Base-by-base conservation (phyloP, 768 basidiomycete genomes). In the Mrakia blollopis region DNA sequence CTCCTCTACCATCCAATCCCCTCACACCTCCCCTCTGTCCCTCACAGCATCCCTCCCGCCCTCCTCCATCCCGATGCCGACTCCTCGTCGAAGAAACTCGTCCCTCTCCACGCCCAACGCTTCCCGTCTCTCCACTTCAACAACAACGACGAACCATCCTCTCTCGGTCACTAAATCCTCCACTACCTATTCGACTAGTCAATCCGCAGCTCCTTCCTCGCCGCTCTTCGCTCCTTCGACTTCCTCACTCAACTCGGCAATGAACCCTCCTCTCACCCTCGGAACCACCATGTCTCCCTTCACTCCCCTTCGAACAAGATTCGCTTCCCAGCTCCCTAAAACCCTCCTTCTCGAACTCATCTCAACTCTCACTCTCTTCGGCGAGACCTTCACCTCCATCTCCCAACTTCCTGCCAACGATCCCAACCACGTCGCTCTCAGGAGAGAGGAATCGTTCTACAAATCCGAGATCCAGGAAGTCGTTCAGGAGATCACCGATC, bases 341-440 rank as follows among this genome's bases (percentile, higher is more conserved):
- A 68, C 65, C 35, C 65, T 68, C 35, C 65, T 67, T 5, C 35
- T 39, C 35, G 65, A 68, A 68, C 65, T 68, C 65, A 13, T 68
- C 37, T 35, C 65, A 18, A 68, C 65, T 23, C 65, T 68, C 65
- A 35, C 35, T 39, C 65, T 68, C 37, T 68, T 68, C 39, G 25
- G 35, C 3, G 39, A 35, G 21, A 68, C 65, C 37, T 68, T 21
- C 25, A 35, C 35, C 9, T 0, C 35, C 23, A 21, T 68, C 37
- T 35, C 65, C 21, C 65, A 41, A 35, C 65, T 68, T 6, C 37
- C 65, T 8, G 11, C 65, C 25, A n/a, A 35, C 35, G 63, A 65
- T 37, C 37, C 65, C 1, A 28, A 57, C 57, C 2, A 16, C 37
- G 25, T 37, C 35, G 25, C 65, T 18, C 65, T 68, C 65, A 18